Evolutionary conservation across 129 eudicot species (phyloP).

Genomic region (Saposhnikovia divaricata): DNA sequence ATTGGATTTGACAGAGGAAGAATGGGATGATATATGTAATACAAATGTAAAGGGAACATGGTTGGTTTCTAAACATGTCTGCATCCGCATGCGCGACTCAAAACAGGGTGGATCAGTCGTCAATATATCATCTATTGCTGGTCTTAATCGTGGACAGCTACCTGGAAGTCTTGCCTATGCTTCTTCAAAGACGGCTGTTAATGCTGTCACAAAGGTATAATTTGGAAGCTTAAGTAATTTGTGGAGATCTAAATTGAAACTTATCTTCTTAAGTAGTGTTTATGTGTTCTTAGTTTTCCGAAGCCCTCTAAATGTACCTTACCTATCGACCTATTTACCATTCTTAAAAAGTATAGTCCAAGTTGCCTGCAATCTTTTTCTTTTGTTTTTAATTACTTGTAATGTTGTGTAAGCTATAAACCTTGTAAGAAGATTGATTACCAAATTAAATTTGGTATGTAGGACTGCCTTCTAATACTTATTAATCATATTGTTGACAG

Average conservation of each 20-base stretch:
- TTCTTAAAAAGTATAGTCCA: neutral
- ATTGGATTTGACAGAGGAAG: constrained; percentile 61
- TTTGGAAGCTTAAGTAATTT: neutral
- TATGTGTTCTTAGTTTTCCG: neutral
- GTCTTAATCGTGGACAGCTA: constrained; percentile 65
- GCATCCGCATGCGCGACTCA: constrained; percentile 66
- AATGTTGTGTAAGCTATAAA: neutral
- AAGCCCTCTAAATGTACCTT: neutral
- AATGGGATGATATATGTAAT: constrained; percentile 42
- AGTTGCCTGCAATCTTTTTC: neutral
- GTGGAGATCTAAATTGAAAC: neutral
- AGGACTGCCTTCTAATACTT: neutral
- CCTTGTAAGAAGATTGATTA: neutral
- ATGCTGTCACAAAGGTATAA: constrained; percentile 47
- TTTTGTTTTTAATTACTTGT: neutral
- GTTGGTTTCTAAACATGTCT: constrained; percentile 53
- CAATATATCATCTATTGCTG: constrained; percentile 64
- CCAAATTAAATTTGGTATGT: neutral
- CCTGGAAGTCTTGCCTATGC: constrained; percentile 65
- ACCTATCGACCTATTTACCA: neutral
- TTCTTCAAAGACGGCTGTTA: constrained; percentile 55
- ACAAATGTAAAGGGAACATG: constrained; percentile 63
- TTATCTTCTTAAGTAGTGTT: neutral
- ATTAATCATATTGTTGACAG: constrained; percentile 25
- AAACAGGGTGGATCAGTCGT: constrained; percentile 60